Evolutionary conservation across 1,139 yeast species (phyloP).

Genomic region (Pichia sp.): DNA sequence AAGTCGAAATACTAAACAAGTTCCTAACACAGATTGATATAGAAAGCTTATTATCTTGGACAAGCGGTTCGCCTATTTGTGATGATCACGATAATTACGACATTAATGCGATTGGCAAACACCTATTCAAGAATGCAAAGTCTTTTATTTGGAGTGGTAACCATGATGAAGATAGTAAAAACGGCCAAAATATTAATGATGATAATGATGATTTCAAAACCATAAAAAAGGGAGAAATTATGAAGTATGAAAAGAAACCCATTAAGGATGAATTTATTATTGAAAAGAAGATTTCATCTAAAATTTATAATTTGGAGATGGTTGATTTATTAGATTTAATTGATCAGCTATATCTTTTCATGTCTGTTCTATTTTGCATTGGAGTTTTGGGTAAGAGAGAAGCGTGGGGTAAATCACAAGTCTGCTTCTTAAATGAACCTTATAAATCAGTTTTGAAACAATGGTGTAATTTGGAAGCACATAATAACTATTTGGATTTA

Average conservation of each 20-base stretch:
- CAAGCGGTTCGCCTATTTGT: neutral
- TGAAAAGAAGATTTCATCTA: slow-evolving; percentile 2
- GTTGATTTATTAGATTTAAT: slow-evolving; percentile 8
- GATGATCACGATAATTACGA: slow-evolving; percentile 1
- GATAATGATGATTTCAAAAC: neutral
- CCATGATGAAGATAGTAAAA: neutral
- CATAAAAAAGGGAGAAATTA: neutral
- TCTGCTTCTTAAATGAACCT: slow-evolving; percentile 18
- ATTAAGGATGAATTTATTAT: neutral
- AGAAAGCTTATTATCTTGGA: slow-evolving; percentile 4
- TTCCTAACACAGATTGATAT: slow-evolving; percentile 7
- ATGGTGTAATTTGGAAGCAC: slow-evolving; percentile 11
- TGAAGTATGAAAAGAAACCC: slow-evolving; percentile 4
- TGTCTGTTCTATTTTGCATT: slow-evolving; percentile 20
- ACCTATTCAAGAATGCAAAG: slow-evolving; percentile 2
- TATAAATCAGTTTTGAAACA: slow-evolving; percentile 15
- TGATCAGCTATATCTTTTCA: slow-evolving; percentile 20
- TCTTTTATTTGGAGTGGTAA: neutral
- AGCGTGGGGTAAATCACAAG: slow-evolving; percentile 25
- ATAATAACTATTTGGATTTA: slow-evolving; percentile 1
- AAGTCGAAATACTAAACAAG: slow-evolving; percentile 6
- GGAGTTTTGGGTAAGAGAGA: slow-evolving; percentile 23
- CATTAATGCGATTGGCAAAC: slow-evolving; percentile 1
- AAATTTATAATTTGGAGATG: slow-evolving; percentile 1
- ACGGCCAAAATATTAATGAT: neutral